These are phyloP conservation scores for Bigelowiella natans DNA, from an alignment of 78 protist genomes.

Conservation along the genomic window DNA sequence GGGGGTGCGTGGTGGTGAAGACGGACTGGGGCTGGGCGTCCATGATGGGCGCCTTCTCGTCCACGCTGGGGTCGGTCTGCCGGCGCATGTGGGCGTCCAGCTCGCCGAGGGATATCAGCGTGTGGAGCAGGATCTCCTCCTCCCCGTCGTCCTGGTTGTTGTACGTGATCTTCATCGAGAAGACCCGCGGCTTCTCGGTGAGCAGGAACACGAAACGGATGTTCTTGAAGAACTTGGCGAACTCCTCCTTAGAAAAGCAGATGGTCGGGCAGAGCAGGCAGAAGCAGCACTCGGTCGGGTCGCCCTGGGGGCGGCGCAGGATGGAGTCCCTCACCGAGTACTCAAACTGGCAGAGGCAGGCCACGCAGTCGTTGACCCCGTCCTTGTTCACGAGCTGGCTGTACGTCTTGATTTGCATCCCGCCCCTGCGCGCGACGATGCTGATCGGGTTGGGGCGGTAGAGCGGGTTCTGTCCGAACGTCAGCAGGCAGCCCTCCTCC, in stretches of 20 bases:
- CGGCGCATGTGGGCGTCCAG: not conserved
- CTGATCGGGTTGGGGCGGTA: not conserved
- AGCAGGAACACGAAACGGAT: not conserved
- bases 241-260: not conserved
- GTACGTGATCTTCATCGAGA: not conserved
- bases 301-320: not conserved
- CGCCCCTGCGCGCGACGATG: not conserved
- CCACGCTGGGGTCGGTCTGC: not conserved
- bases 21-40: not conserved
- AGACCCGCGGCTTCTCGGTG: not conserved
- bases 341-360: not conserved
- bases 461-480: not conserved
- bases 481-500: not conserved
- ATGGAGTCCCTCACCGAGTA: not conserved
- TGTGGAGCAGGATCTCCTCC: not conserved
- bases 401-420: not conserved
- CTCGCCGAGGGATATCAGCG: not conserved
- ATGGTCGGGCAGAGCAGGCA: not conserved
- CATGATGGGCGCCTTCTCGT: not conserved
- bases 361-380: not conserved
- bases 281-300: not conserved
- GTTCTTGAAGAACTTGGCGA: not conserved
- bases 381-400: not conserved
- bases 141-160: not conserved
- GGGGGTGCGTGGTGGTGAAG: not conserved